Evolutionary conservation across 148 eudicot species (phyloP).

Genomic region (Fagopyrum homotropicum): DNA sequence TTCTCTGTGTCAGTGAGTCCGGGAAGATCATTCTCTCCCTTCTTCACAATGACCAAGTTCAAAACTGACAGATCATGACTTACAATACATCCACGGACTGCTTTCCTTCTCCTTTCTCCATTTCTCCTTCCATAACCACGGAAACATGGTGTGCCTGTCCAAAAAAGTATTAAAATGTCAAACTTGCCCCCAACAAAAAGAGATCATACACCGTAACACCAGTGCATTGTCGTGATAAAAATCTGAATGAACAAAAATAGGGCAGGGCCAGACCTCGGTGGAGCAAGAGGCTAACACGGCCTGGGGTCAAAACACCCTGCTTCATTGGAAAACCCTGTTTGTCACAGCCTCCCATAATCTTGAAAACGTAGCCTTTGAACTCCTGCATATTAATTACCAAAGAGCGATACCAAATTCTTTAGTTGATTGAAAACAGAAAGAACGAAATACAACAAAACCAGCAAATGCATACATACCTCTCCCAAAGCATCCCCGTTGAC

Average conservation of each 20-base stretch:
- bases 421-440: neutral
- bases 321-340: constrained; percentile 84
- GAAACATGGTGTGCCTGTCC: constrained; percentile 71
- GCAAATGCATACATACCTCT: constrained; percentile 27
- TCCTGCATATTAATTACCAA: constrained; percentile 29
- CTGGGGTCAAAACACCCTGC: constrained; percentile 76
- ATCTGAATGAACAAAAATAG: neutral
- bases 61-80: constrained; percentile 76
- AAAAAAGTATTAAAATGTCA: neutral
- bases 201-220: neutral
- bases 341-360: constrained; percentile 78
- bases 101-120: constrained; percentile 83
- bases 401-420: neutral
- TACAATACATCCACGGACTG: constrained; percentile 87
- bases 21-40: constrained; percentile 85
- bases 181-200: neutral
- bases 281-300: constrained; percentile 66
- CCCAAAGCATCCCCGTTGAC: constrained; percentile 63
- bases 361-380: constrained; percentile 67
- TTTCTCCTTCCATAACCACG: constrained; percentile 74
- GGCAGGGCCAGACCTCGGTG: constrained; percentile 32
- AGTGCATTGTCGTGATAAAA: neutral
- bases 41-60: constrained; percentile 83
- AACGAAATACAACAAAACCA: neutral
- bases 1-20: constrained; percentile 79